Conservation (phyloP, 148 eudicot species). For the Fagopyrum homotropicum region DNA sequence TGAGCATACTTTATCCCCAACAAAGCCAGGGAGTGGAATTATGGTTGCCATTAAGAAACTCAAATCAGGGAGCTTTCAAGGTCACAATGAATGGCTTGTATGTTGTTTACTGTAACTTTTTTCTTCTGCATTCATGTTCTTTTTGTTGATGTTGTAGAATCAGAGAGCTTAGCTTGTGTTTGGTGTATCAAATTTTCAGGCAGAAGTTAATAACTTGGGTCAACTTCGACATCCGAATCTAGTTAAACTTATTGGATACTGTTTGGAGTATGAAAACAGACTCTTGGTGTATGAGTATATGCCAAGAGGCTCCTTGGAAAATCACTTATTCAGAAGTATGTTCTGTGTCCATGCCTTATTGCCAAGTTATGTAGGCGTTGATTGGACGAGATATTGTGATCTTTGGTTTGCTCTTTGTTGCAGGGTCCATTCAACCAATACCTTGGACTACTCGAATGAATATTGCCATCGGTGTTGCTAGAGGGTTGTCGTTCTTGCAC, state of each 20-base stretch:
- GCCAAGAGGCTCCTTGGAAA: slow-evolving; percentile 21
- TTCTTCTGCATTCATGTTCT: not conserved
- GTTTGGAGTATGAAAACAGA: slow-evolving; percentile 15
- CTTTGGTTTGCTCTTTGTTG: not conserved
- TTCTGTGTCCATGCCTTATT: not conserved
- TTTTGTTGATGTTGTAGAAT: not conserved
- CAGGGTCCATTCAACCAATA: slow-evolving; percentile 13
- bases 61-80: slow-evolving; percentile 16
- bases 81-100: slow-evolving; percentile 22
- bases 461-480: slow-evolving; percentile 14
- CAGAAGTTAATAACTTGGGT: slow-evolving; percentile 17
- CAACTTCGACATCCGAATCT: slow-evolving; percentile 19
- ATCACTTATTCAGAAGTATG: slow-evolving; percentile 19
- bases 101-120: slow-evolving; percentile 1
- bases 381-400: not conserved
- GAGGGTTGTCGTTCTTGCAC: slow-evolving; percentile 15
- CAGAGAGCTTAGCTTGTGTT: not conserved
- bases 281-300: slow-evolving; percentile 16
- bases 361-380: too few species aligned
- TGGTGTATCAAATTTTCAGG: slow-evolving; percentile 6
- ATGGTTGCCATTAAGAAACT: slow-evolving; percentile 18
- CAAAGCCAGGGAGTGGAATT: slow-evolving; percentile 16
- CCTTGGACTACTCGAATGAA: slow-evolving; percentile 17
- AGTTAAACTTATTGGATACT: slow-evolving; percentile 18
- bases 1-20: slow-evolving; percentile 13